Evolutionary conservation across 2,329 filamentous ascomycete genomes (phyloP).

Genomic region (Plectosphaerella plurivora): DNA sequence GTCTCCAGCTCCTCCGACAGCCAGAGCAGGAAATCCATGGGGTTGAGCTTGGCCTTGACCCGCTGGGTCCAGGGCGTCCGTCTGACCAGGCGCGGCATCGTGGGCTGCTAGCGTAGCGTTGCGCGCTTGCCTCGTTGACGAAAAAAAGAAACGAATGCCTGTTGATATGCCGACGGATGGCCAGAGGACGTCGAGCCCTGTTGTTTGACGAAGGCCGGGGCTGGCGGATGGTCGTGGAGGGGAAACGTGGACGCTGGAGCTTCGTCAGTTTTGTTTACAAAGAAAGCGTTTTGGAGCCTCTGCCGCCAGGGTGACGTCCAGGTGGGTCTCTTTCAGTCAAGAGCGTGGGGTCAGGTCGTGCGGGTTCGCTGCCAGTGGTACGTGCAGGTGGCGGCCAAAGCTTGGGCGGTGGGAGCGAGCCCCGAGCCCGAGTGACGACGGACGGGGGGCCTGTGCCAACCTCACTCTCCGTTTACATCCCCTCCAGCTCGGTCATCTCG

Average conservation of each 20-base stretch:
- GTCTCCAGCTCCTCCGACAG: conserved; percentile 89
- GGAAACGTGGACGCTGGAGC: too few species aligned
- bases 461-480: neutral
- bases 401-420: neutral
- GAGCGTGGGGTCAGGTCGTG: neutral
- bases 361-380: neutral
- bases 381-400: neutral
- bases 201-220: neutral
- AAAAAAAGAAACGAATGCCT: neutral
- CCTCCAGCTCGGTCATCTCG: neutral
- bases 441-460: neutral
- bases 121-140: neutral
- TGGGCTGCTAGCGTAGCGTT: conserved; percentile 19
- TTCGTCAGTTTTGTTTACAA: conserved; percentile 1
- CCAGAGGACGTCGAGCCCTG: neutral
- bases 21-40: conserved; percentile 86
- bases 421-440: neutral
- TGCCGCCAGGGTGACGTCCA: conserved; percentile 4
- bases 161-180: neutral
- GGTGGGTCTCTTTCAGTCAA: neutral
- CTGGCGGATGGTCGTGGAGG: too few species aligned
- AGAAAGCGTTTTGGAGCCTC: conserved; percentile 1
- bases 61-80: conserved; percentile 75
- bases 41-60: conserved; percentile 75
- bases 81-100: conserved; percentile 72